These are phyloP conservation scores for Boletus rubroflammeus DNA, from an alignment of 768 basidiomycete species.

Conservation along the genomic window DNA sequence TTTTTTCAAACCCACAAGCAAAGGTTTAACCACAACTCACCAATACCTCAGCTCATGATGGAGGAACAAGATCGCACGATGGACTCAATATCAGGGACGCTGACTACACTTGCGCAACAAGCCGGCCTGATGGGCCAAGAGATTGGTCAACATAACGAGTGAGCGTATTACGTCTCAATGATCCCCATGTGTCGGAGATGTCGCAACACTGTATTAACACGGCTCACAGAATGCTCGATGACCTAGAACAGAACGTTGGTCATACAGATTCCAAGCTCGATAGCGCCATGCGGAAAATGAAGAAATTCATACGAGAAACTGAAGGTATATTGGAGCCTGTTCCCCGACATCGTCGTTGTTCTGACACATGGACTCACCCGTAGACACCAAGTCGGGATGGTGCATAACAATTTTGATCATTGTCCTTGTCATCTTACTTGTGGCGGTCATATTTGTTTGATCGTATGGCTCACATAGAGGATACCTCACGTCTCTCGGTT, in stretches of 20 bases:
- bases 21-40: background rate
- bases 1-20: background rate
- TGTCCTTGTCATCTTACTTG: constrained; percentile 69
- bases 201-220: background rate
- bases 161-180: constrained; percentile 25
- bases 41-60: constrained; percentile 65
- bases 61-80: constrained; percentile 88
- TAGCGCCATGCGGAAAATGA: constrained; percentile 64
- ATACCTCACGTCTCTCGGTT: constrained; percentile 9
- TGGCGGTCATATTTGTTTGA: constrained; percentile 76
- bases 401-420: constrained; percentile 84
- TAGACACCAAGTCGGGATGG: constrained; percentile 87
- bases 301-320: constrained; percentile 79
- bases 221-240: constrained; percentile 66
- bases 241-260: constrained; percentile 73
- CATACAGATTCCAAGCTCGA: constrained; percentile 60
- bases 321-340: constrained; percentile 46
- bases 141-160: constrained; percentile 91
- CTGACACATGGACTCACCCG: constrained; percentile 1
- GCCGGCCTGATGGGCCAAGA: constrained; percentile 94
- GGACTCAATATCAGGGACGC: constrained; percentile 80
- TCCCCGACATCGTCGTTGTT: background rate
- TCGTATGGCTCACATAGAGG: background rate
- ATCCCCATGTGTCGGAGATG: background rate
- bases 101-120: constrained; percentile 82